Percentiles rank a stretch among this genome's conserved stretches.
Evolutionary conservation across 805 yeast species (phyloP).

Genomic region (Ogataea kodamae): DNA sequence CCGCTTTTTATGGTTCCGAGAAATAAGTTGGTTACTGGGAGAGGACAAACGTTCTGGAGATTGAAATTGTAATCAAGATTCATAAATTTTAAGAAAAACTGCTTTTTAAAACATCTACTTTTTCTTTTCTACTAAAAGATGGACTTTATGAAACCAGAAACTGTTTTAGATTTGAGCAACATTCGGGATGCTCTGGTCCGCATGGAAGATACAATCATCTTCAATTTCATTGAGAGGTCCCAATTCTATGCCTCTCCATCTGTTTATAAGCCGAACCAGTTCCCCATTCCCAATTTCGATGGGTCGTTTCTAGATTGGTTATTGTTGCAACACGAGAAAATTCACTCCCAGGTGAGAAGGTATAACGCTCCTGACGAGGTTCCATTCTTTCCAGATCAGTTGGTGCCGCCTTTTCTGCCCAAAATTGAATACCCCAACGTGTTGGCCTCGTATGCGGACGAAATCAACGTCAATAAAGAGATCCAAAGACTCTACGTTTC

Average conservation of each 20-base stretch:
- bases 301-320: constrained; percentile 90
- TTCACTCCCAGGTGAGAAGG: constrained; percentile 78
- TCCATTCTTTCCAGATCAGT: constrained; percentile 75
- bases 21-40: constrained; percentile 27
- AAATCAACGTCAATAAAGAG: constrained; percentile 69
- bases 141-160: constrained; percentile 82
- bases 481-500: constrained; percentile 67
- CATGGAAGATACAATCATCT: constrained; percentile 95
- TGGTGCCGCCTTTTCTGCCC: constrained; percentile 72
- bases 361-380: constrained; percentile 93
- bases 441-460: constrained; percentile 69
- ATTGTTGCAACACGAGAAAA: constrained; percentile 66
- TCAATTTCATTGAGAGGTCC: constrained; percentile 88
- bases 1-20: constrained; percentile 56
- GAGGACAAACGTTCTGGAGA: constrained; percentile 5
- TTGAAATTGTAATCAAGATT: background rate
- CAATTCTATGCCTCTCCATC: constrained; percentile 76
- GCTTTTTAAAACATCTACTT: no score
- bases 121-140: constrained; percentile 34
- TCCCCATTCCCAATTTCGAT: constrained; percentile 56
- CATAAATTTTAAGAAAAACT: no score
- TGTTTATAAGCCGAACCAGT: constrained; percentile 61
- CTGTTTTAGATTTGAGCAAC: constrained; percentile 75
- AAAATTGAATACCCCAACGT: constrained; percentile 73
- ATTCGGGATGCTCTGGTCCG: constrained; percentile 82